These are phyloP conservation scores for Populus hybrid DNA, from an alignment of 441 rosid species.

Conservation along the genomic window DNA sequence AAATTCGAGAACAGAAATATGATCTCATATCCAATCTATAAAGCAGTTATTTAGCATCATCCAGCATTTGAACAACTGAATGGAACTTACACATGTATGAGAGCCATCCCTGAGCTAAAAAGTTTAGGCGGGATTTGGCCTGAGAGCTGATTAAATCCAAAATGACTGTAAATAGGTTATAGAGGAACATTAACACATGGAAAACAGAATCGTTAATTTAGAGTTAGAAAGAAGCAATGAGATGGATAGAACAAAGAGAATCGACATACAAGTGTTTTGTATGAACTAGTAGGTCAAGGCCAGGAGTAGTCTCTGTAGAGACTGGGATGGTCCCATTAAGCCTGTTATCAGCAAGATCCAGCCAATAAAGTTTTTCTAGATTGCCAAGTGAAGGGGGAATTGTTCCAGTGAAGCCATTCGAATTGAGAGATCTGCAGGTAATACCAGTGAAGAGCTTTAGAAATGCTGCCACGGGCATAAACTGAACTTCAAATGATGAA, in stretches of 20 bases:
- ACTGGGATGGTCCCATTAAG: slow-evolving; percentile 70
- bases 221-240: not conserved
- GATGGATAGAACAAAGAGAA: slow-evolving; percentile 3
- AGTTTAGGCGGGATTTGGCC: slow-evolving; percentile 57
- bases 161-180: slow-evolving; percentile 43
- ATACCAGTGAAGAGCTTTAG: slow-evolving; percentile 8
- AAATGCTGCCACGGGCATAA: not conserved
- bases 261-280: slow-evolving; percentile 68
- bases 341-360: slow-evolving; percentile 76
- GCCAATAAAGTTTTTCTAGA: slow-evolving; percentile 56
- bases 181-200: not conserved
- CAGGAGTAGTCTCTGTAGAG: slow-evolving; percentile 54
- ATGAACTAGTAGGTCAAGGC: slow-evolving; percentile 64
- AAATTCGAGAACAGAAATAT: not conserved
- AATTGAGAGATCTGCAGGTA: slow-evolving; percentile 62
- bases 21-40: not conserved
- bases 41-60: not conserved
- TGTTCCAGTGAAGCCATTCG: slow-evolving; percentile 56
- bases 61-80: not conserved
- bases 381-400: slow-evolving; percentile 75
- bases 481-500: not conserved
- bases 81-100: slow-evolving; percentile 67
- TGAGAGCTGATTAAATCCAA: slow-evolving; percentile 60
- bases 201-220: not conserved
- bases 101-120: slow-evolving; percentile 51